Conservation (phyloP, 2,329 filamentous ascomycete genomes). For the Aureobasidium subglaciale region DNA sequence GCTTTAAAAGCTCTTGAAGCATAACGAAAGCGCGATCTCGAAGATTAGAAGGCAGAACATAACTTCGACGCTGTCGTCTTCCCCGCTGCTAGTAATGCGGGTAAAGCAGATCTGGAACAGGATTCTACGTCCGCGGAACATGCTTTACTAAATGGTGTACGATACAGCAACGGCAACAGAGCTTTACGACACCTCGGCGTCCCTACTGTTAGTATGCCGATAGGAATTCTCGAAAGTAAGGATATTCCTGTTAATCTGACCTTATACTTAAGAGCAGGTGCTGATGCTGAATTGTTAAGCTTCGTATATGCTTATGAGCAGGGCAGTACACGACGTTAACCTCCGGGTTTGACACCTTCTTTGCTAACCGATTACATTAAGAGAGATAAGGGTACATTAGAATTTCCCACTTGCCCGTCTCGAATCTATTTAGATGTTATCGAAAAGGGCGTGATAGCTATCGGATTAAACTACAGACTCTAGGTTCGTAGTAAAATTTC, state of each 20-base stretch:
- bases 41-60: slow-evolving; percentile 43
- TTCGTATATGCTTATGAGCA: slow-evolving; percentile 26
- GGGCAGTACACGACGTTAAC: no score
- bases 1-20: slow-evolving; percentile 43
- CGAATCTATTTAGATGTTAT: no score
- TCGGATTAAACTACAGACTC: no score
- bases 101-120: slow-evolving; percentile 41
- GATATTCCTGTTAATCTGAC: slow-evolving; percentile 48
- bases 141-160: slow-evolving; percentile 45
- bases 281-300: slow-evolving; percentile 33
- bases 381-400: no score
- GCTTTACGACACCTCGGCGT: slow-evolving; percentile 49
- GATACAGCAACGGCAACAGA: slow-evolving; percentile 49
- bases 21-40: slow-evolving; percentile 43
- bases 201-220: slow-evolving; percentile 47
- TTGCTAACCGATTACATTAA: no score
- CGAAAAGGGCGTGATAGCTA: no score
- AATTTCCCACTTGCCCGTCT: no score
- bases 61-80: slow-evolving; percentile 43
- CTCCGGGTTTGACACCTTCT: no score
- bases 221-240: slow-evolving; percentile 43
- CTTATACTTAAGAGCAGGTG: slow-evolving; percentile 44
- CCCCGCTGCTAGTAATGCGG: slow-evolving; percentile 46
- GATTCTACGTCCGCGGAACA: slow-evolving; percentile 28
- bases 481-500: no score